Percentiles rank a stretch among this genome's conserved stretches.
Evolutionary conservation across 2,329 filamentous ascomycete genomes (phyloP).

Genomic region (Teratosphaeria zuluensis): DNA sequence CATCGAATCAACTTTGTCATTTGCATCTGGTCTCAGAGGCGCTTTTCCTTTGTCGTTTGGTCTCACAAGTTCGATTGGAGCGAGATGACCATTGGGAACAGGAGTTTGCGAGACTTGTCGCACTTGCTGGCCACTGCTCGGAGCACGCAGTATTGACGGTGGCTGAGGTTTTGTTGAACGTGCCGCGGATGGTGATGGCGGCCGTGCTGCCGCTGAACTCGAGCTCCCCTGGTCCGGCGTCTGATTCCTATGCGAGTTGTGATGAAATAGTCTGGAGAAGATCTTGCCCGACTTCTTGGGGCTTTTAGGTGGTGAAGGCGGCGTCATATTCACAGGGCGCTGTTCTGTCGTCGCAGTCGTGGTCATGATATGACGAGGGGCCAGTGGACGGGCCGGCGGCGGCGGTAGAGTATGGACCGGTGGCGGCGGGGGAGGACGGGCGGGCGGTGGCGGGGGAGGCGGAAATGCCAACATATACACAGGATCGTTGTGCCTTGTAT

Average conservation of each 20-base stretch:
- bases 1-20: background rate
- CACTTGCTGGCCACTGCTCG: background rate
- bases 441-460: background rate
- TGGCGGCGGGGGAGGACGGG: background rate
- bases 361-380: background rate
- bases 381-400: background rate
- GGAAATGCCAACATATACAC: background rate
- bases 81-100: background rate
- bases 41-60: background rate
- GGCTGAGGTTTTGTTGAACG: background rate
- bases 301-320: conserved; percentile 4
- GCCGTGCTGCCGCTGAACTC: background rate
- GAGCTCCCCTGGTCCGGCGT: background rate
- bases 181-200: background rate
- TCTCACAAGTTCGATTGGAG: background rate
- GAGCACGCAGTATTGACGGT: background rate
- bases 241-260: background rate
- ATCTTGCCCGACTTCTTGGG: conserved; percentile 12
- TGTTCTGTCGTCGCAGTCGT: conserved; percentile 1
- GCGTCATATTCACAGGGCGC: conserved; percentile 6
- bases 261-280: conserved; percentile 6
- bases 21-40: background rate
- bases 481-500: too few species aligned
- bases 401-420: background rate
- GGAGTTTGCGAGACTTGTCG: background rate